Conservation (phyloP, 2,329 filamentous ascomycete species). For the Diaporthe capsici region DNA sequence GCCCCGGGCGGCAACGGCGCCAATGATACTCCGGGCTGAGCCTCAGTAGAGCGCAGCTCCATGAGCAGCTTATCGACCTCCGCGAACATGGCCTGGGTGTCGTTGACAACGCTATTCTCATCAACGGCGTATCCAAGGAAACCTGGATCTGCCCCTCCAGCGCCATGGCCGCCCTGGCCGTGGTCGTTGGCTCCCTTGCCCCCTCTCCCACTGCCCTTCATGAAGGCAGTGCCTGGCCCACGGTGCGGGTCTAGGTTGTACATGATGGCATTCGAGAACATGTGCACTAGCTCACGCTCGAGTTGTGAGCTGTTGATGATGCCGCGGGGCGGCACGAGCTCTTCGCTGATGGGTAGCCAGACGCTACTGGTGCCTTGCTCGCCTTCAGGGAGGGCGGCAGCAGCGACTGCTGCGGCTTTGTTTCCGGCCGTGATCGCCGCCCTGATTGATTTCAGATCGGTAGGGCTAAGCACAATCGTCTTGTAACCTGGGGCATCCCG, state of each 20-base stretch:
- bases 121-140: constrained; percentile 76
- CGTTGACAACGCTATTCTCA: constrained; percentile 89
- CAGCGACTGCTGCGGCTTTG: constrained; percentile 72
- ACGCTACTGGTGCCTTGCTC: constrained; percentile 70
- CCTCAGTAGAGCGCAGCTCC: constrained; percentile 82
- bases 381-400: constrained; percentile 71
- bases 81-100: constrained; percentile 90
- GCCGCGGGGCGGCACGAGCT: constrained; percentile 86
- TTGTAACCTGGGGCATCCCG: constrained; percentile 83
- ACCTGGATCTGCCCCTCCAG: constrained; percentile 58
- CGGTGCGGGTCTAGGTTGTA: constrained; percentile 89
- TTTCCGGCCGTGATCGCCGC: constrained; percentile 82
- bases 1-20: constrained; percentile 47
- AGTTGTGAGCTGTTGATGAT: constrained; percentile 95
- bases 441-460: constrained; percentile 84
- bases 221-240: constrained; percentile 75
- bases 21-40: constrained; percentile 60
- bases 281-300: constrained; percentile 93
- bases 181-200: constrained; percentile 55
- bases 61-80: constrained; percentile 86
- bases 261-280: constrained; percentile 99
- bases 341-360: constrained; percentile 78
- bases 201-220: constrained; percentile 55
- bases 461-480: constrained; percentile 79
- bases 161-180: constrained; percentile 42